A percentile compares a stretch with the other conserved stretches of the same genome.
These are phyloP conservation scores for Macrocybe gigantea DNA, from an alignment of 768 basidiomycete species.

Conservation along the genomic window DNA sequence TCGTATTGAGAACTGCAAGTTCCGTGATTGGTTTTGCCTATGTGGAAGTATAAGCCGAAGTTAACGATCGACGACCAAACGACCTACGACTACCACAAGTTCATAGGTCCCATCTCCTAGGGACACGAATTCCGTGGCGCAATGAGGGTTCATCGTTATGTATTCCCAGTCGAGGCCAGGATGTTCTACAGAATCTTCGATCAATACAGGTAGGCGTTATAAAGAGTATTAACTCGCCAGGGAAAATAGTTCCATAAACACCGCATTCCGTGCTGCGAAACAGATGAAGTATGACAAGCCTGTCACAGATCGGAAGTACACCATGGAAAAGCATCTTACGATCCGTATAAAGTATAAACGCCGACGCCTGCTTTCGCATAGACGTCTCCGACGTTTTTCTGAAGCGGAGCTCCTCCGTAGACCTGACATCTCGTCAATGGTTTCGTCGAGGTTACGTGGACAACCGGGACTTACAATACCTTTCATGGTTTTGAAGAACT, in stretches of 20 bases:
- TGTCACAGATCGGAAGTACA: not conserved
- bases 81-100: constrained; percentile 3
- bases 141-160: constrained; percentile 1
- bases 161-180: constrained; percentile 7
- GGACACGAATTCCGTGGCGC: constrained; percentile 1
- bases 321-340: constrained; percentile 15
- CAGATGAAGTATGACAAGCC: not conserved
- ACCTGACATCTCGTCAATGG: constrained; percentile 8
- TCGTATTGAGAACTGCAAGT: constrained; percentile 17
- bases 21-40: constrained; percentile 5
- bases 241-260: constrained; percentile 5
- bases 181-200: constrained; percentile 1
- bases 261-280: constrained; percentile 15
- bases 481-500: constrained; percentile 10
- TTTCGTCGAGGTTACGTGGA: not conserved
- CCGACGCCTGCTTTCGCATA: constrained; percentile 12
- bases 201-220: not conserved
- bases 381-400: constrained; percentile 18
- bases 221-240: constrained; percentile 1
- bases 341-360: constrained; percentile 27
- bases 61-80: not conserved
- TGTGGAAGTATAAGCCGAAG: not conserved
- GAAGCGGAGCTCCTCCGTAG: constrained; percentile 18
- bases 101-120: constrained; percentile 7
- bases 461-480: constrained; percentile 11